Percentiles rank a stretch among this genome's conserved stretches.
These are phyloP conservation scores for Paraglomus brasilianum DNA, from an alignment of 192 early-diverging fungal species.

Conservation along the genomic window DNA sequence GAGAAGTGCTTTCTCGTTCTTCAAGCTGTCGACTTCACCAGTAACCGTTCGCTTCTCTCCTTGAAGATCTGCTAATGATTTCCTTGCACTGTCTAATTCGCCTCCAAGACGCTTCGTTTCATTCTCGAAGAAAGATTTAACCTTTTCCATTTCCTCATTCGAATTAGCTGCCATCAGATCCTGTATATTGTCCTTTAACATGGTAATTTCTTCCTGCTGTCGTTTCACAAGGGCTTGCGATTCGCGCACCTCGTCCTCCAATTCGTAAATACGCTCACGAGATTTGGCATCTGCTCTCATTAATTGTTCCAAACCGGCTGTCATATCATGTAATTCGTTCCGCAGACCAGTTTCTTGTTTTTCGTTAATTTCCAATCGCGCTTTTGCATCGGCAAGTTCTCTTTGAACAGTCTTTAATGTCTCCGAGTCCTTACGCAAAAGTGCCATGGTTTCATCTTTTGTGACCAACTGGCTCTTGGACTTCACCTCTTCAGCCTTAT, in stretches of 20 bases:
- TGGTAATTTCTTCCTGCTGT: conserved; percentile 42
- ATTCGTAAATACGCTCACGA: conserved; percentile 22
- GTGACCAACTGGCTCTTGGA: conserved; percentile 19
- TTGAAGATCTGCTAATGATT: conserved; percentile 31
- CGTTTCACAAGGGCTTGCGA: conserved; percentile 33
- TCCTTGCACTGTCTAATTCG: conserved; percentile 26
- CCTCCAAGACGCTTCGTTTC: conserved; percentile 51
- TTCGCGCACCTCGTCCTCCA: conserved; percentile 37
- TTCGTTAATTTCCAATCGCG: conserved; percentile 28
- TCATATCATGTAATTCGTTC: conserved; percentile 22
- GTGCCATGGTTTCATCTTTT: conserved; percentile 22
- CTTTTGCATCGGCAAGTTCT: conserved; percentile 35
- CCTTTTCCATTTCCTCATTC: conserved; percentile 50
- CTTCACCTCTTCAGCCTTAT: conserved; percentile 40
- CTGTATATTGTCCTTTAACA: conserved; percentile 48
- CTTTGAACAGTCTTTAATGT: conserved; percentile 7
- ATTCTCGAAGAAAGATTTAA: conserved; percentile 50
- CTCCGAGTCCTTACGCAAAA: not conserved
- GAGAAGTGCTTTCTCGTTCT: conserved; percentile 5
- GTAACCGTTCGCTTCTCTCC: conserved; percentile 16
- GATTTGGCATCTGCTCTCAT: conserved; percentile 30
- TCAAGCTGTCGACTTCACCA: conserved; percentile 14
- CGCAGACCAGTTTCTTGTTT: conserved; percentile 26
- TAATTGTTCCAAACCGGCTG: conserved; percentile 23
- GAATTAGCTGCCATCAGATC: conserved; percentile 47